Conservation (phyloP, 2,329 filamentous ascomycete genomes). For the Coniosporium tulheliwenetii region DNA sequence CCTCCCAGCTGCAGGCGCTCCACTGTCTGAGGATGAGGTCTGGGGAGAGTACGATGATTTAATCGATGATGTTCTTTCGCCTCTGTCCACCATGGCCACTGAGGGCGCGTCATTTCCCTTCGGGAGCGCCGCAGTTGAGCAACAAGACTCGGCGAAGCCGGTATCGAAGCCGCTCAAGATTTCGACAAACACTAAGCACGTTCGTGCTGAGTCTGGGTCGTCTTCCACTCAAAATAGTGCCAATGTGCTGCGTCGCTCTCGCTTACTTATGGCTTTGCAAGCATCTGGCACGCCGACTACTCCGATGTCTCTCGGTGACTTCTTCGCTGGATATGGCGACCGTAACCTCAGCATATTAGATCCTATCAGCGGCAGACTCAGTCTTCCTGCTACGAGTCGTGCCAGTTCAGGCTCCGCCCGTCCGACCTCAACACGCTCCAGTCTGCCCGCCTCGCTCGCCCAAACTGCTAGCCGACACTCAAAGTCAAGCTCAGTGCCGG, state of each 20-base stretch:
- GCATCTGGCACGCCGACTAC: slow-evolving; percentile 6
- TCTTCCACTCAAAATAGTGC: no score
- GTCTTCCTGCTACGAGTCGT: slow-evolving; percentile 3
- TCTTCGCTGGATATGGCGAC: slow-evolving; percentile 35
- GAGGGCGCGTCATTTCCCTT: no score
- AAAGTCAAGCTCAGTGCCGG: slow-evolving; percentile 12
- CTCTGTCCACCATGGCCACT: no score
- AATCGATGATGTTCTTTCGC: slow-evolving; percentile 50
- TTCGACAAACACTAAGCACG: no score
- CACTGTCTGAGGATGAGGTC: slow-evolving; percentile 65
- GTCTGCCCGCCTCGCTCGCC: slow-evolving; percentile 14
- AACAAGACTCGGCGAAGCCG: no score
- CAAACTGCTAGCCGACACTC: slow-evolving; percentile 10
- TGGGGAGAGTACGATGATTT: slow-evolving; percentile 93
- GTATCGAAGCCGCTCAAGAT: no score
- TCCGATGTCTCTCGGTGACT: slow-evolving; percentile 37
- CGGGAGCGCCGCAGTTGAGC: no score
- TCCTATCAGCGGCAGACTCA: slow-evolving; percentile 3
- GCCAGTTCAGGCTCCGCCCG: slow-evolving; percentile 5
- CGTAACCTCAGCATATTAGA: slow-evolving; percentile 6
- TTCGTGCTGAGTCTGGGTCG: no score
- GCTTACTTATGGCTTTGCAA: no score
- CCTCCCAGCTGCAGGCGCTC: slow-evolving; percentile 43
- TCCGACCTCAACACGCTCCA: slow-evolving; percentile 15
- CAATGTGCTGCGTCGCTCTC: no score